Conservation (phyloP, 1,284 basidiomycete species). For the Tilletia caries region DNA sequence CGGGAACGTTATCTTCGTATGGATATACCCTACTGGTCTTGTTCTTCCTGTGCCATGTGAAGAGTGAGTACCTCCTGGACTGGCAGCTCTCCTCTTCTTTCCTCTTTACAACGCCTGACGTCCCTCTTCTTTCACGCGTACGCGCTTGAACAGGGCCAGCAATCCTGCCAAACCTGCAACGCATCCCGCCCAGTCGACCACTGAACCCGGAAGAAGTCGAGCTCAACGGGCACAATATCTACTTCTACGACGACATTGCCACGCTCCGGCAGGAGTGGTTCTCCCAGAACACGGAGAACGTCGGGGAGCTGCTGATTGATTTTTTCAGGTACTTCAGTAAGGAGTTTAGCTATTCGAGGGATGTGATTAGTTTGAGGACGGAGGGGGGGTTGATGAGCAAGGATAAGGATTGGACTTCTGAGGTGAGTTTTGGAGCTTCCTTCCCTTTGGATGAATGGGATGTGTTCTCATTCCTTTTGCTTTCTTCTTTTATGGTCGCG, state of each 20-base stretch:
- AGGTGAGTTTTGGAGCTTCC: constrained; percentile 63
- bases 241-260: constrained; percentile 97
- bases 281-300: constrained; percentile 84
- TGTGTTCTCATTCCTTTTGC: constrained; percentile 52
- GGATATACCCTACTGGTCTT: constrained; percentile 96
- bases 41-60: constrained; percentile 94
- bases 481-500: not conserved
- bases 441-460: constrained; percentile 59
- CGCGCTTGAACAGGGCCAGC: constrained; percentile 15
- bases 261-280: constrained; percentile 84
- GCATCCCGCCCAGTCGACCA: constrained; percentile 44
- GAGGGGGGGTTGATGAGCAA: constrained; percentile 75
- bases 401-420: constrained; percentile 84
- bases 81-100: no score
- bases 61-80: constrained; percentile 55
- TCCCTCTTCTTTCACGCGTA: not conserved
- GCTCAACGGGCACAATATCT: constrained; percentile 59
- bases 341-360: constrained; percentile 86
- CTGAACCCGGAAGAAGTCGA: constrained; percentile 68
- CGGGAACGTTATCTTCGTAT: constrained; percentile 92
- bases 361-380: constrained; percentile 84
- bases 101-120: not conserved
- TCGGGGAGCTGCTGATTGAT: constrained; percentile 93
- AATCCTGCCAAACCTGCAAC: constrained; percentile 55
- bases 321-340: constrained; percentile 96